Evolutionary conservation across 495 filamentous ascomycete genomes (phyloP).

Genomic region (Xylaria bambusicola): DNA sequence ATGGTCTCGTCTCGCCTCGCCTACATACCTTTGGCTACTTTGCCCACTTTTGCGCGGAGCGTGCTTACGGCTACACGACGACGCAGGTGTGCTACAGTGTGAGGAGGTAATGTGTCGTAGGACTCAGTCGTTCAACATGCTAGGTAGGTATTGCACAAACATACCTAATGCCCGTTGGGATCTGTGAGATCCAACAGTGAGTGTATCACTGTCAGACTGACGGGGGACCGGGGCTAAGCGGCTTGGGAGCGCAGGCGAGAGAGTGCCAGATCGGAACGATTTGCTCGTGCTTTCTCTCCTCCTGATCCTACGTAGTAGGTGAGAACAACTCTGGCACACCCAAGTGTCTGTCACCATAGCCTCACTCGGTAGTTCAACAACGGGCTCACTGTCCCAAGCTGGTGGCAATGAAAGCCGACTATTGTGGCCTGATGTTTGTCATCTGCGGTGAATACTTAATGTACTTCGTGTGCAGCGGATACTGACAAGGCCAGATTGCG

Average conservation of each 20-base stretch:
- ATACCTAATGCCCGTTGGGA: neutral
- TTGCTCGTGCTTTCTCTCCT: neutral
- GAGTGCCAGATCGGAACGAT: constrained; percentile 6
- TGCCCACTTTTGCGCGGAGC: neutral
- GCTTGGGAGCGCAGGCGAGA: neutral
- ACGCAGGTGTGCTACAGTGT: no score
- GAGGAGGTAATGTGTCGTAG: no score
- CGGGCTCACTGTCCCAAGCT: neutral
- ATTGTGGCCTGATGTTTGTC: neutral
- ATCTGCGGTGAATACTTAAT: neutral
- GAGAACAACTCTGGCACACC: neutral
- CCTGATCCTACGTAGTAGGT: constrained; percentile 5
- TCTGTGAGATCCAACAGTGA: neutral
- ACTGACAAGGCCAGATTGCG: neutral
- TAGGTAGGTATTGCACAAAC: no score
- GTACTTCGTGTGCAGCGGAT: no score
- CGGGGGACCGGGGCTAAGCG: constrained; percentile 2
- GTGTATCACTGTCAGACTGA: neutral
- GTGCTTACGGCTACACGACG: neutral
- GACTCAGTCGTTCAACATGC: no score
- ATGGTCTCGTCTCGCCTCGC: neutral
- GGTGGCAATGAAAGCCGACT: neutral
- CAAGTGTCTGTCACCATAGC: neutral
- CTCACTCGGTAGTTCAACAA: neutral
- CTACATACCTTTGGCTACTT: neutral